Evolutionary conservation across 345 rosid genomes (phyloP), one percentile per base, ranked within the genome.

Genomic region (Arabis alpina): DNA sequence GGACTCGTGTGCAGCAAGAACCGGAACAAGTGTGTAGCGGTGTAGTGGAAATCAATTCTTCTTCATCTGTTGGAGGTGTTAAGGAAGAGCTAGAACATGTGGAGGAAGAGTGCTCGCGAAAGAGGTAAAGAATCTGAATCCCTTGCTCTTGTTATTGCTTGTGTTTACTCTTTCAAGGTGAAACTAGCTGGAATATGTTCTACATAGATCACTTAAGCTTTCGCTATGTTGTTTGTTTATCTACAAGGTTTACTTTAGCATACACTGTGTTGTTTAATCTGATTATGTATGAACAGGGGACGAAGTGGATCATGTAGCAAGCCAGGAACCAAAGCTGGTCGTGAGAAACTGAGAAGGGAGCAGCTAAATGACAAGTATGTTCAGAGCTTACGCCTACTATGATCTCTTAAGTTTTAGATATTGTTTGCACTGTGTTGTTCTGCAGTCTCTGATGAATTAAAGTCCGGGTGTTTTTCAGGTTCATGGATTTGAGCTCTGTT

Each of bases 281-380:
- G 47, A 53, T 54, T 61, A 15, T 71, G 14, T 64, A 50, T 71
- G 52, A 59, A 71, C 68, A 76, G 80, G 58, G 37, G 73, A 53
- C 75, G 81, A 50, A 73, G 30, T 55, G 81, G 78, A 72, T 27
- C 81, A 56, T 77, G 78, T 36, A 73, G 67, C 71, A 72, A 62
- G 44, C 62, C 78, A 49, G 81, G 81, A 69, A 72, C 71, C 57
- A 93, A 91, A 80, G 98, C 97, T 8, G 83, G 96, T 72, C 90
- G 97, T 16, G 98, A 91, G 84, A 88, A 85, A 76, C 72, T 85
- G 87, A 90, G 97, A 54, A 83, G 98, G 76, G 96, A 93, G 77
- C 81, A 69, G 77, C 80, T 93, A 66, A 93, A 93, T 53, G 94
- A 91, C 72, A 89, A 80, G 98, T 81, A 71, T 54, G 75, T 16